These are phyloP conservation scores for Blumeriella jaapii DNA, from an alignment of 2,329 filamentous ascomycete genomes.

Conservation along the genomic window DNA sequence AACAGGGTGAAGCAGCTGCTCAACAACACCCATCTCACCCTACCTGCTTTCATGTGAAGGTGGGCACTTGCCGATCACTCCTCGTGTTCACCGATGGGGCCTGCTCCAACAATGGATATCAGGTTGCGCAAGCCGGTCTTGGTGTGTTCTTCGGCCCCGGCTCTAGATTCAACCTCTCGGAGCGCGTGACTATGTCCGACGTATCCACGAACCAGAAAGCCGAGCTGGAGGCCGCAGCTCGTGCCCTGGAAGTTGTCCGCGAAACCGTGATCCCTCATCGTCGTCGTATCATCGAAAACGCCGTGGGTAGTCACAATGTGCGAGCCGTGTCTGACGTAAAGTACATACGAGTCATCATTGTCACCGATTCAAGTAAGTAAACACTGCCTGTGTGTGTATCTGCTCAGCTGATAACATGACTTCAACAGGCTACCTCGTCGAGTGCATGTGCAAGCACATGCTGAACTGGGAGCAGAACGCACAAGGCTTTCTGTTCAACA, in stretches of 20 bases:
- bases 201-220: conserved; percentile 8
- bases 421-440: conserved; percentile 1
- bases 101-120: conserved; percentile 5
- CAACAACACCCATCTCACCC: conserved; percentile 6
- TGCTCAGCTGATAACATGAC: background rate
- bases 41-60: conserved; percentile 3
- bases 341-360: conserved; percentile 1
- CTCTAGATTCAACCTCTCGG: conserved; percentile 6
- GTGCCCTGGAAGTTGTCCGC: conserved; percentile 4
- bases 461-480: background rate
- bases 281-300: background rate
- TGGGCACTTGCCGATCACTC: conserved; percentile 5
- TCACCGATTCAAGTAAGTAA: conserved; percentile 3
- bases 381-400: background rate
- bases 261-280: conserved; percentile 1
- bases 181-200: background rate
- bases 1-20: conserved; percentile 5
- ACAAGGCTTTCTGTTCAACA: background rate
- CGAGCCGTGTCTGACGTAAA: background rate
- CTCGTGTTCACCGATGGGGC: conserved; percentile 10
- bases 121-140: conserved; percentile 3
- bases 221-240: conserved; percentile 6
- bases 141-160: conserved; percentile 5
- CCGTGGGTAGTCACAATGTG: background rate
- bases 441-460: background rate